Conservation (phyloP, 768 basidiomycete species). For the Paxillus rubicundulus region DNA sequence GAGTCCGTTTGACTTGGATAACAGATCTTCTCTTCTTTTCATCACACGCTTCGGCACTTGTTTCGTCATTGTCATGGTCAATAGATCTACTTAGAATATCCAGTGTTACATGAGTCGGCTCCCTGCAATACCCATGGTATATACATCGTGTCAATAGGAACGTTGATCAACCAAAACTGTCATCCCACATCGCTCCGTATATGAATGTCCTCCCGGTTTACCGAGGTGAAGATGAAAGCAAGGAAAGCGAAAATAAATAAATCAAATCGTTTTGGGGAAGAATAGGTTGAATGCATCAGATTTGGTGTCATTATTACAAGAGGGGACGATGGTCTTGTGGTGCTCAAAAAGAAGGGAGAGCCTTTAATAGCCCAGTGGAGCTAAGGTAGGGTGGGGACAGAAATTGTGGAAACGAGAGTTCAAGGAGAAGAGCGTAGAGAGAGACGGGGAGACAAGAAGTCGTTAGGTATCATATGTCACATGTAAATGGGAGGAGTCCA, state of each 20-base stretch:
- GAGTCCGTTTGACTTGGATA: no score
- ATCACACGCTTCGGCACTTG: no score
- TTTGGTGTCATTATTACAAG: neutral
- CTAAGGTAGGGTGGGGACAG: conserved; percentile 7
- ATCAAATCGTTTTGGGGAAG: neutral
- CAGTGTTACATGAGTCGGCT: no score
- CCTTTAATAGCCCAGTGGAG: neutral
- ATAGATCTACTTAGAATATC: no score
- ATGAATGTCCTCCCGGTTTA: neutral
- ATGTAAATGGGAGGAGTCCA: neutral
- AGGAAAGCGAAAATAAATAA: neutral
- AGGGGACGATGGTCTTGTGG: neutral
- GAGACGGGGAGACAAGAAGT: neutral
- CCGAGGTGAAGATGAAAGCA: neutral
- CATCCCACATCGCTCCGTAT: neutral
- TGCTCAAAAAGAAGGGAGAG: neutral
- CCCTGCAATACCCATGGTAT: no score
- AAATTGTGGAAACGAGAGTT: neutral
- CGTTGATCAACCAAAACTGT: neutral
- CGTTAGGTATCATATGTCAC: conserved; percentile 13
- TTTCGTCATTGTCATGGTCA: no score
- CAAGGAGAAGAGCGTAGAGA: neutral
- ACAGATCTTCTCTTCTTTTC: no score
- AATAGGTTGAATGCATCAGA: conserved; percentile 2
- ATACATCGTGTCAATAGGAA: neutral